Conservation (phyloP, 1,284 basidiomycete genomes). For the Cryptococcus neoformans region DNA sequence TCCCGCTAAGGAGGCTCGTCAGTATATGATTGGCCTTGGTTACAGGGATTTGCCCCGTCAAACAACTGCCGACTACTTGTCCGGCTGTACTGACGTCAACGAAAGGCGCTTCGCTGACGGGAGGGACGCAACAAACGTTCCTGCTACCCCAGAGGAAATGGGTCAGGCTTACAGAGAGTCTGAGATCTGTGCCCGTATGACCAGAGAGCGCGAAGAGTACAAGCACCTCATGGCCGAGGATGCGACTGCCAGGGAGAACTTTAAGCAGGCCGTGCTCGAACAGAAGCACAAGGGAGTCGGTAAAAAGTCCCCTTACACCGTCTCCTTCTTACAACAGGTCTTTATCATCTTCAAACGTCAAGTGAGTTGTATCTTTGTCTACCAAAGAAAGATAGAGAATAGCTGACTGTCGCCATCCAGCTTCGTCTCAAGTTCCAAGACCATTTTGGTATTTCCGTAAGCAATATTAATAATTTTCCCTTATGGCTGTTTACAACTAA, state of each 20-base stretch:
- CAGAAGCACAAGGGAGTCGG: conserved; percentile 78
- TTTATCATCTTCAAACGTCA: conserved; percentile 68
- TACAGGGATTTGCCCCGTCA: conserved; percentile 50
- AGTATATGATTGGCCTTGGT: conserved; percentile 56
- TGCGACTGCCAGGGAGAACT: conserved; percentile 63
- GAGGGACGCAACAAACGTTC: conserved; percentile 62
- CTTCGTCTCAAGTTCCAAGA: conserved; percentile 64
- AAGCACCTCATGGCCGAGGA: conserved; percentile 63
- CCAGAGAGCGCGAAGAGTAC: conserved; percentile 60
- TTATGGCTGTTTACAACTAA: no score
- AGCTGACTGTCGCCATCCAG: conserved; percentile 1
- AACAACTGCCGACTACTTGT: conserved; percentile 70
- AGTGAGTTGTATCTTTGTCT: conserved; percentile 59
- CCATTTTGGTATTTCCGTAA: conserved; percentile 64
- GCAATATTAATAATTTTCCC: no score
- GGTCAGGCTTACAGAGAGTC: conserved; percentile 66
- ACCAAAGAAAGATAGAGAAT: not conserved
- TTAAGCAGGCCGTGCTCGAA: conserved; percentile 68
- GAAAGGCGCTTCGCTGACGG: conserved; percentile 79
- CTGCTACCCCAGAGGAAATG: conserved; percentile 68
- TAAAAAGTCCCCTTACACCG: conserved; percentile 81
- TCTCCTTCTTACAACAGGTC: conserved; percentile 73
- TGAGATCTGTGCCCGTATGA: conserved; percentile 54
- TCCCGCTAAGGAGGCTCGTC: conserved; percentile 53
- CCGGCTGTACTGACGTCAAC: conserved; percentile 66